A percentile compares a stretch with the other conserved stretches of the same genome.
Conservation (phyloP, 495 filamentous ascomycete species). For the Talaromyces ruber region DNA sequence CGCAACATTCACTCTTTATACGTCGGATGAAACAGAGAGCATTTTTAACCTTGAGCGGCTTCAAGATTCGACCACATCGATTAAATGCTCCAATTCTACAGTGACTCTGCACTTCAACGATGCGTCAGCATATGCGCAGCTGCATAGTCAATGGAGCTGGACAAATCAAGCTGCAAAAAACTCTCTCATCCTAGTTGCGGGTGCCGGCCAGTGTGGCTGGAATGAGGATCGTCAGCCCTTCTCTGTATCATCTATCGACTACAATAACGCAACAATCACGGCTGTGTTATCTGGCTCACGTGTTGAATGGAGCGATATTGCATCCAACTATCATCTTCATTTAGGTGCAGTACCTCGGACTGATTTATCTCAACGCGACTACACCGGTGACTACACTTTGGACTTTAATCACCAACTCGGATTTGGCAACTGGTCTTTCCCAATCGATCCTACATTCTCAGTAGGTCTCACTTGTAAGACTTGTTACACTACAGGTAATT, state of each 20-base stretch:
- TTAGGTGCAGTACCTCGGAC: slow-evolving; percentile 16
- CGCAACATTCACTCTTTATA: slow-evolving; percentile 25
- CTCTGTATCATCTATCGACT: slow-evolving; percentile 19
- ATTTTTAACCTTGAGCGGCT: slow-evolving; percentile 30
- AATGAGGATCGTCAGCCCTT: slow-evolving; percentile 25
- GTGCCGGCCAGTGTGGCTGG: slow-evolving; percentile 24
- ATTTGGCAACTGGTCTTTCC: slow-evolving; percentile 11
- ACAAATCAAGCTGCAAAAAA: slow-evolving; percentile 25
- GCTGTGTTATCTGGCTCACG: slow-evolving; percentile 16
- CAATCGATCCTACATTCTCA: slow-evolving; percentile 7
- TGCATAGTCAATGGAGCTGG: slow-evolving; percentile 28
- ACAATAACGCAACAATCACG: slow-evolving; percentile 18
- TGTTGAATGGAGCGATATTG: slow-evolving; percentile 21
- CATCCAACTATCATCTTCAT: slow-evolving; percentile 22
- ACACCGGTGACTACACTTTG: slow-evolving; percentile 17
- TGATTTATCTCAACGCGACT: slow-evolving; percentile 13
- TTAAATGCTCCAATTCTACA: slow-evolving; percentile 20
- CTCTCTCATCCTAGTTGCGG: slow-evolving; percentile 30
- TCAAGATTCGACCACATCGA: slow-evolving; percentile 16
- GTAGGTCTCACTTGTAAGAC: slow-evolving; percentile 14
- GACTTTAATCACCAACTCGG: slow-evolving; percentile 18
- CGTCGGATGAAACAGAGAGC: slow-evolving; percentile 20
- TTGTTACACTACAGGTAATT: slow-evolving; percentile 23
- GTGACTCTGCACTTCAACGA: slow-evolving; percentile 21
- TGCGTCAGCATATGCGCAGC: slow-evolving; percentile 18